Percentiles rank a stretch among this genome's conserved stretches.
These are phyloP conservation scores for Geosmithia flava DNA, from an alignment of 2,329 filamentous ascomycete genomes.

Conservation along the genomic window DNA sequence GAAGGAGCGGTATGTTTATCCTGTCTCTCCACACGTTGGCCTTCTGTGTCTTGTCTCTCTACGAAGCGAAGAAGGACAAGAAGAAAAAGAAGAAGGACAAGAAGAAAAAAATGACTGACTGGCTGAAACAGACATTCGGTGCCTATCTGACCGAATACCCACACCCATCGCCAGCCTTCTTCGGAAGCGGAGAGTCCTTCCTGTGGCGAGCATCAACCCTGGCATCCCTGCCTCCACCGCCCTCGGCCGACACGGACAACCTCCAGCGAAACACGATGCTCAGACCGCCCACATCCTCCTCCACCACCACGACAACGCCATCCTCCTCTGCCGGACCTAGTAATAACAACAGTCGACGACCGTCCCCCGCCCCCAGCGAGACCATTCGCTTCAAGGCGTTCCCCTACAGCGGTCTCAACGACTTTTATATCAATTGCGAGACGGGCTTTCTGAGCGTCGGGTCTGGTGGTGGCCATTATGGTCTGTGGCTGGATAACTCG, in stretches of 20 bases:
- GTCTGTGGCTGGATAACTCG: slow-evolving; percentile 81
- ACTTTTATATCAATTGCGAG: slow-evolving; percentile 94
- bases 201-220: slow-evolving; percentile 50
- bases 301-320: slow-evolving; percentile 10
- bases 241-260: slow-evolving; percentile 37
- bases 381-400: slow-evolving; percentile 93
- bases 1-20: slow-evolving; percentile 55
- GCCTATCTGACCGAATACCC: slow-evolving; percentile 88
- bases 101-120: too few species aligned
- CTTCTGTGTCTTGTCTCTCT: too few species aligned
- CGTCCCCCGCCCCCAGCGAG: slow-evolving; percentile 44
- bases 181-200: slow-evolving; percentile 91
- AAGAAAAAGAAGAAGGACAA: too few species aligned
- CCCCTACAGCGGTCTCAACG: slow-evolving; percentile 89
- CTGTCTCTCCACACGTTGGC: background rate
- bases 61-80: background rate
- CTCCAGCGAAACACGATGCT: slow-evolving; percentile 27
- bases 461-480: slow-evolving; percentile 80
- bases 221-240: slow-evolving; percentile 37
- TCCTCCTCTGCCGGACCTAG: background rate
- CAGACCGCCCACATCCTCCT: slow-evolving; percentile 15
- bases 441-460: slow-evolving; percentile 74
- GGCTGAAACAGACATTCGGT: slow-evolving; percentile 85
- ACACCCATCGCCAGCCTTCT: slow-evolving; percentile 72
- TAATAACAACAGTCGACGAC: slow-evolving; percentile 9